A percentile compares a stretch with the other conserved stretches of the same genome.
Conservation (phyloP, 495 filamentous ascomycete species). For the Talaromyces thailandensis region DNA sequence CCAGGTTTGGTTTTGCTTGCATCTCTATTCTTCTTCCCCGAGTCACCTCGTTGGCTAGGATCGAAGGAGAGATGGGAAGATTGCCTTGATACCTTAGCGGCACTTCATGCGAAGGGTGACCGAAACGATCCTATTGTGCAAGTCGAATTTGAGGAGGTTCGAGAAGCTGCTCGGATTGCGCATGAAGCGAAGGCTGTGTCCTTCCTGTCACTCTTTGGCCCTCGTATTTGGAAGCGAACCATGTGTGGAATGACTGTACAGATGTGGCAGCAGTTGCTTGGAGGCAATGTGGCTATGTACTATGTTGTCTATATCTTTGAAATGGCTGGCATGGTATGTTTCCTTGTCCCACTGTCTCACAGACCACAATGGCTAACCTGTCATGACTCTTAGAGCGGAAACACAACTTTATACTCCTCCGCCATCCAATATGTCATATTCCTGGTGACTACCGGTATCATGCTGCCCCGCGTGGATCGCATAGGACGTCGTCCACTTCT, state of each 20-base stretch:
- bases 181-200: constrained; percentile 27
- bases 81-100: constrained; percentile 55
- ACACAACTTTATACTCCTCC: constrained; percentile 58
- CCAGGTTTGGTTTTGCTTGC: constrained; percentile 55
- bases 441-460: constrained; percentile 58
- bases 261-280: constrained; percentile 61
- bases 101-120: constrained; percentile 59
- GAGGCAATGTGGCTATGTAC: constrained; percentile 62
- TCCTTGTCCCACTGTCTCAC: neutral
- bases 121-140: constrained; percentile 58
- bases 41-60: constrained; percentile 66
- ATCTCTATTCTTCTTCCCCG: constrained; percentile 60
- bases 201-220: neutral
- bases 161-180: constrained; percentile 46
- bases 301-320: constrained; percentile 65
- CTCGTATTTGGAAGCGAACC: constrained; percentile 59
- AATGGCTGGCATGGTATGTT: constrained; percentile 45
- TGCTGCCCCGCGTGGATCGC: constrained; percentile 65
- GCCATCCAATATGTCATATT: constrained; percentile 70
- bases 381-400: constrained; percentile 34
- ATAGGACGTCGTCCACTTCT: constrained; percentile 67
- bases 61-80: constrained; percentile 60
- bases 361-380: neutral
- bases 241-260: constrained; percentile 59
- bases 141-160: constrained; percentile 67